Percentiles rank a stretch among this genome's conserved stretches.
phyloP scores from a whole-genome alignment of 192 early-diverging fungal species.

The Linnemannia zychae region DNA sequence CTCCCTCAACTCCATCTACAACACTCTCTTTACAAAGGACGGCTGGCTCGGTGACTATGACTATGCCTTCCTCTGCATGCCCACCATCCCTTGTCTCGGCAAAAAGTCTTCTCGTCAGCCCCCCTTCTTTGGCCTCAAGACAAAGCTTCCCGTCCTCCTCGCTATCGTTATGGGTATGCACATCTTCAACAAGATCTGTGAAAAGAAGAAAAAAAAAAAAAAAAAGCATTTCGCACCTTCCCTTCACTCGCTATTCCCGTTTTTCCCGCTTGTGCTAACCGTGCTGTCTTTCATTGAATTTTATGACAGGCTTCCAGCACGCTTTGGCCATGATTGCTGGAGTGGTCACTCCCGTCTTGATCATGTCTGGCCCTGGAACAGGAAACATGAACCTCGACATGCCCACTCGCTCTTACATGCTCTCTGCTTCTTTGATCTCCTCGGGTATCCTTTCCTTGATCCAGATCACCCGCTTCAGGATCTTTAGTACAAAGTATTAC shows the following conservation, averaged over 20 bases:
- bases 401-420: conserved; percentile 56
- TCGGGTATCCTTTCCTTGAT: conserved; percentile 61
- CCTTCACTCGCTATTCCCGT: not conserved
- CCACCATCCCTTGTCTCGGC: conserved; percentile 54
- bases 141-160: conserved; percentile 56
- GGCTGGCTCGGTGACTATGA: conserved; percentile 63
- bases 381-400: conserved; percentile 59
- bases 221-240: not conserved
- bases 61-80: conserved; percentile 59
- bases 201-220: no score
- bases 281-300: not conserved
- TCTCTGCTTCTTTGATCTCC: conserved; percentile 62
- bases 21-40: conserved; percentile 52
- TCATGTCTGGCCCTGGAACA: conserved; percentile 59
- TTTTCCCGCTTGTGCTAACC: not conserved
- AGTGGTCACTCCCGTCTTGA: conserved; percentile 61
- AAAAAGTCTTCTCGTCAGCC: conserved; percentile 42
- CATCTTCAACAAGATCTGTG: no score
- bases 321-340: conserved; percentile 56
- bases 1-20: conserved; percentile 22
- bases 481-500: conserved; percentile 60
- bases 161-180: conserved; percentile 62
- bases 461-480: conserved; percentile 61
- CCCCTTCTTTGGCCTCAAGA: conserved; percentile 66
- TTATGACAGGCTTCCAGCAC: conserved; percentile 35